A percentile compares a stretch with the other conserved stretches of the same genome.
Conservation (phyloP, 2,329 filamentous ascomycete species). For the Apiospora pterosperma region DNA sequence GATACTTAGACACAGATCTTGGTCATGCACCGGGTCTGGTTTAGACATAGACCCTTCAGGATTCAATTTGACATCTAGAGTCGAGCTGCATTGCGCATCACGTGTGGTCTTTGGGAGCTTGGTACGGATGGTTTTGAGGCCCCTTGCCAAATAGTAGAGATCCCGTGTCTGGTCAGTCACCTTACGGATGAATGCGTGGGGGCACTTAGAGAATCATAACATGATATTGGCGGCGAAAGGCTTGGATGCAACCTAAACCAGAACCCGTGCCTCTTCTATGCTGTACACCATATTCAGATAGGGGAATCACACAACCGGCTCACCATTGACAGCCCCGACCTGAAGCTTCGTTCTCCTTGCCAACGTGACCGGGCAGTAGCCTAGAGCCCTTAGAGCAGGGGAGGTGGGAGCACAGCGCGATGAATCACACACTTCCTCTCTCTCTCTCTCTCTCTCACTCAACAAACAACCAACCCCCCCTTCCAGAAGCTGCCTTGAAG, state of each 20-base stretch:
- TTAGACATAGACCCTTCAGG: too few relatives aligned
- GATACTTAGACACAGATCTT: background rate
- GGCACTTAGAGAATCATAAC: background rate
- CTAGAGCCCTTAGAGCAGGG: background rate
- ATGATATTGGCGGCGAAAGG: background rate
- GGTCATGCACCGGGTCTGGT: background rate
- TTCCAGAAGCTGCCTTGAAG: background rate
- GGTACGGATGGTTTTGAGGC: too few relatives aligned
- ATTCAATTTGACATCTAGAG: too few relatives aligned
- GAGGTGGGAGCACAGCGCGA: background rate
- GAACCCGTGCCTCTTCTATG: background rate
- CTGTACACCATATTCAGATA: background rate
- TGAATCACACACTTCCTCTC: background rate
- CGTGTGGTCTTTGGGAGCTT: too few relatives aligned
- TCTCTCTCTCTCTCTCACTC: background rate
- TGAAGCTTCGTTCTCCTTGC: background rate
- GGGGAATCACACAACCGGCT: background rate
- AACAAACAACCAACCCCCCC: background rate
- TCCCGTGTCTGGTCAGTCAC: background rate
- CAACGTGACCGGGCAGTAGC: background rate
- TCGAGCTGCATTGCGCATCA: too few relatives aligned
- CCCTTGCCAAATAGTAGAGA: too few relatives aligned
- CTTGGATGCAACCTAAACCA: background rate
- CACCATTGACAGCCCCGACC: background rate
- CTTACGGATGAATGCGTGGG: background rate